These are phyloP conservation scores for Xylariaceae sp. DNA, from an alignment of 2,329 filamentous ascomycete genomes.

Conservation along the genomic window DNA sequence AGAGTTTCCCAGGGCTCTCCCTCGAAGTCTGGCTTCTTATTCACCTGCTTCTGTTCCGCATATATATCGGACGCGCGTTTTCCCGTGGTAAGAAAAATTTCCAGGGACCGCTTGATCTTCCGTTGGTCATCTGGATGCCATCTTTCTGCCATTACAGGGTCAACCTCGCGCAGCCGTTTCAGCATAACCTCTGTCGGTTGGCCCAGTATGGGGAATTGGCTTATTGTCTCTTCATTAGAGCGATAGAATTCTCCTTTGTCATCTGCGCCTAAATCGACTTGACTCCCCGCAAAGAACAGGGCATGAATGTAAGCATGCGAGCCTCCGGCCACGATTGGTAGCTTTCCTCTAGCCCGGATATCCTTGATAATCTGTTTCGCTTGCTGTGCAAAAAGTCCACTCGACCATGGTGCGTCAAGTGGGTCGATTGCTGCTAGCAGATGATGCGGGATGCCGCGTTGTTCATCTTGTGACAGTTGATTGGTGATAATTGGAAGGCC, in stretches of 20 bases:
- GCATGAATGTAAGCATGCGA: constrained; percentile 95
- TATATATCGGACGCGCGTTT: constrained; percentile 82
- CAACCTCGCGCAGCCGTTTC: constrained; percentile 69
- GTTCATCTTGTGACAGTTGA: constrained; percentile 74
- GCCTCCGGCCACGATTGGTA: constrained; percentile 89
- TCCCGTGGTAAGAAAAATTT: constrained; percentile 84
- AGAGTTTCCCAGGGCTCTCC: constrained; percentile 51
- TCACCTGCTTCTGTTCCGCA: constrained; percentile 61
- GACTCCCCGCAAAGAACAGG: constrained; percentile 72
- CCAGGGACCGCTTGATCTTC: constrained; percentile 84
- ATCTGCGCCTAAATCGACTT: constrained; percentile 40
- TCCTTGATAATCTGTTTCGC: constrained; percentile 68
- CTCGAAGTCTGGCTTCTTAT: constrained; percentile 11
- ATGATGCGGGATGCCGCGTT: constrained; percentile 79
- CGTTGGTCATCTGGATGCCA: constrained; percentile 94
- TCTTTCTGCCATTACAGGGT: constrained; percentile 80
- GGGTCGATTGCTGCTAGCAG: constrained; percentile 75
- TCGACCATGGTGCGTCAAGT: constrained; percentile 76
- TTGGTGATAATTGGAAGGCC: constrained; percentile 95
- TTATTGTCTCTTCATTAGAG: constrained; percentile 30
- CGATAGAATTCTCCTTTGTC: constrained; percentile 32
- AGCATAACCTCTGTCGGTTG: constrained; percentile 68
- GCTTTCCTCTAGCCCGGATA: constrained; percentile 70
- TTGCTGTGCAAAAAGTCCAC: constrained; percentile 70
- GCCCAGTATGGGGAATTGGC: constrained; percentile 66